Evolutionary conservation across 306 rosid genomes (phyloP).

Genomic region (Quercus cerris): DNA sequence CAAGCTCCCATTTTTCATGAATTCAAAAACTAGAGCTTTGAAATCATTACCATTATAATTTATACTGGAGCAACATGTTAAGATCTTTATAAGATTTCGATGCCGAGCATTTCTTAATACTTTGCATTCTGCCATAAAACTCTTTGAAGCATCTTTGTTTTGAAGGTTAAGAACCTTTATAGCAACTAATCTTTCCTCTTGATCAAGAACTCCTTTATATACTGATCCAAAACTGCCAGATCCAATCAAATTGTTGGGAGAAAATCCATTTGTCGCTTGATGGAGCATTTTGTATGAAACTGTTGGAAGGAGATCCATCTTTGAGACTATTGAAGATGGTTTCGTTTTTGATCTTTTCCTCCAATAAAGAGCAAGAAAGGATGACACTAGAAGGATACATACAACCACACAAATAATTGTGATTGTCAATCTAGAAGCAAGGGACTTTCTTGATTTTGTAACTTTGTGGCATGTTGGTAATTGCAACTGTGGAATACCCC

Average conservation of each 20-base stretch:
- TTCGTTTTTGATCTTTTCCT: conserved; percentile 1
- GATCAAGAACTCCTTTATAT: too few species aligned
- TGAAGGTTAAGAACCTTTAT: conserved; percentile 21
- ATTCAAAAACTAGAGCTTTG: too few species aligned
- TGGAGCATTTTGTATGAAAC: conserved; percentile 20
- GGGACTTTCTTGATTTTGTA: neutral
- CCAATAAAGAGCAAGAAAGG: neutral
- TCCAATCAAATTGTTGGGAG: neutral
- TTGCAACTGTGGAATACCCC: neutral
- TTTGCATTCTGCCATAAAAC: neutral
- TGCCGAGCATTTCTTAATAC: too few species aligned
- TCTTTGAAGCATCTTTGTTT: neutral
- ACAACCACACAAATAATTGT: neutral
- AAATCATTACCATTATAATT: too few species aligned
- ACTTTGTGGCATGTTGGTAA: conserved; percentile 3
- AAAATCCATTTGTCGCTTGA: conserved; percentile 20
- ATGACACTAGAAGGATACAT: neutral
- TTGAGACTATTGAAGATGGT: neutral
- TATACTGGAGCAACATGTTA: too few species aligned
- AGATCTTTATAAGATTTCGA: too few species aligned
- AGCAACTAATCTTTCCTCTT: conserved; percentile 3
- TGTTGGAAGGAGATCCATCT: neutral
- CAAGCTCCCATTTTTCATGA: too few species aligned
- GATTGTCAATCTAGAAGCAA: neutral
- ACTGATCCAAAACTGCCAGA: too few species aligned